A percentile compares a stretch with the other conserved stretches of the same genome.
Conservation (phyloP, 1,139 yeast genomes). For the Hyphopichia pseudoburtonii region DNA sequence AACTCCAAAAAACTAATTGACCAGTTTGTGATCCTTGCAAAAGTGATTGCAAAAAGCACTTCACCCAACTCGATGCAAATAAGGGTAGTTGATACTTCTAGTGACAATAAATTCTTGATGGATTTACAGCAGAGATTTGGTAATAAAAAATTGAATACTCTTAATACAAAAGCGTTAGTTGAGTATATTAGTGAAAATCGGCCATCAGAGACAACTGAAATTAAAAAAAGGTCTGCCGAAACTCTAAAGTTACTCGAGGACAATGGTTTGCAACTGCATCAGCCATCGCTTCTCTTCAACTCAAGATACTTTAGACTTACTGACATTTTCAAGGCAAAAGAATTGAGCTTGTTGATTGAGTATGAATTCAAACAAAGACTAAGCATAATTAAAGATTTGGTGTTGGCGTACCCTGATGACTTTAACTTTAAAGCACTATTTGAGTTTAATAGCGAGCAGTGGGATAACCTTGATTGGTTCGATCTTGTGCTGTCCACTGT, state of each 20-base stretch:
- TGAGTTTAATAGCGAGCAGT: slow-evolving; percentile 18
- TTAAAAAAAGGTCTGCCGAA: not conserved
- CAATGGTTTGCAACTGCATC: slow-evolving; percentile 34
- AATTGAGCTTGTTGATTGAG: slow-evolving; percentile 29
- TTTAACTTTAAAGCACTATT: slow-evolving; percentile 20
- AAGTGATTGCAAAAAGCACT: slow-evolving; percentile 21
- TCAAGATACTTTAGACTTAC: slow-evolving; percentile 42
- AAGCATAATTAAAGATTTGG: slow-evolving; percentile 27
- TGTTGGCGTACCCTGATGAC: slow-evolving; percentile 28
- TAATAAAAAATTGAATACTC: not conserved
- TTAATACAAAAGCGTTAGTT: not conserved
- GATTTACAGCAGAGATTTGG: not conserved
- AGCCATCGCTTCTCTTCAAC: slow-evolving; percentile 37
- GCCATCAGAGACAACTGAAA: not conserved
- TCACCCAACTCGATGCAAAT: slow-evolving; percentile 31
- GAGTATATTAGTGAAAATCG: not conserved
- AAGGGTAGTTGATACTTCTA: slow-evolving; percentile 27
- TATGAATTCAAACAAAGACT: slow-evolving; percentile 40
- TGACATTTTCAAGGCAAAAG: slow-evolving; percentile 16
- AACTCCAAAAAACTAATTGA: slow-evolving; percentile 27
- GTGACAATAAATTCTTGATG: slow-evolving; percentile 4
- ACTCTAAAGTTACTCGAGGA: slow-evolving; percentile 16
- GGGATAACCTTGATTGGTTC: slow-evolving; percentile 40
- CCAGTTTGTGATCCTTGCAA: slow-evolving; percentile 42
- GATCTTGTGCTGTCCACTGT: slow-evolving; percentile 45